A percentile compares a stretch with the other conserved stretches of the same genome.
Conservation (phyloP, 192 early-diverging fungal genomes). For the Backusella sp. region DNA sequence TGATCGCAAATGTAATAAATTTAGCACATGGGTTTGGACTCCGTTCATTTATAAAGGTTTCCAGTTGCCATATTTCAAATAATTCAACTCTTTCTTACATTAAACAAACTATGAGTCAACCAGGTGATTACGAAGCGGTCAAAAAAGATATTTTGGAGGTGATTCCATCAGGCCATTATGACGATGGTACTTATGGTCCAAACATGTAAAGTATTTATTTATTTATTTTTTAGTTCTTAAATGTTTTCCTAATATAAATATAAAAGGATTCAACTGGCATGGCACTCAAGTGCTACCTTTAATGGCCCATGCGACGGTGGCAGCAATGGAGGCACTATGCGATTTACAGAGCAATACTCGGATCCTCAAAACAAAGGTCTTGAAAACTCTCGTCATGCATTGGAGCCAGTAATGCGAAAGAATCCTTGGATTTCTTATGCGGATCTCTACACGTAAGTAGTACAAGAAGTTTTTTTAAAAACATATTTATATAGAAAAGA, state of each 20-base stretch:
- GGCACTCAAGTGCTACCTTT: slow-evolving; percentile 73
- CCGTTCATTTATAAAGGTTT: background rate
- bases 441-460: slow-evolving; percentile 65
- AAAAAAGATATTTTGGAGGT: slow-evolving; percentile 37
- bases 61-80: background rate
- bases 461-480: background rate
- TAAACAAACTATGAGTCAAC: slow-evolving; percentile 4
- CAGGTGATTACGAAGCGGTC: slow-evolving; percentile 39
- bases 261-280: slow-evolving; percentile 40
- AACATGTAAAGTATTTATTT: slow-evolving; percentile 40
- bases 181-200: slow-evolving; percentile 67
- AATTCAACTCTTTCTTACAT: slow-evolving; percentile 19
- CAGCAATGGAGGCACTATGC: slow-evolving; percentile 70
- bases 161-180: slow-evolving; percentile 32
- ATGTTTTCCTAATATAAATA: slow-evolving; percentile 12
- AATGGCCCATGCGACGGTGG: slow-evolving; percentile 56
- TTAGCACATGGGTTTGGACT: background rate
- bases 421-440: slow-evolving; percentile 65
- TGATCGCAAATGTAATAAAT: background rate
- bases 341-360: slow-evolving; percentile 48
- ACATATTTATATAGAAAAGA: background rate
- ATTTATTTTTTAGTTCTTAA: background rate
- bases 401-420: slow-evolving; percentile 66
- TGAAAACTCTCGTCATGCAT: slow-evolving; percentile 39
- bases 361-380: slow-evolving; percentile 70